Conservation (phyloP, 2,329 filamentous ascomycete species). For the Dendryphion nanum region DNA sequence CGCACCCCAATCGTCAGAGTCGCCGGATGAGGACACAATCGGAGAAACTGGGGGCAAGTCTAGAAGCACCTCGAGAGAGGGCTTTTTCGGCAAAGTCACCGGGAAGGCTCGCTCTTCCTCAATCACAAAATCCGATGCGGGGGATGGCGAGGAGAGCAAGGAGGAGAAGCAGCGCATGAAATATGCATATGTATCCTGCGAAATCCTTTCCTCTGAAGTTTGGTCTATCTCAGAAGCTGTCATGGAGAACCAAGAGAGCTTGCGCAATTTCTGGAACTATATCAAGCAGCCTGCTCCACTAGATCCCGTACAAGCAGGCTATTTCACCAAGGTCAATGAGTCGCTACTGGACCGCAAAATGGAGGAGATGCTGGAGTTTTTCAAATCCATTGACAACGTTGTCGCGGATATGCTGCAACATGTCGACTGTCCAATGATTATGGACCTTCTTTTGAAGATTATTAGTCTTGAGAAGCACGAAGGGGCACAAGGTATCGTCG, state of each 20-base stretch:
- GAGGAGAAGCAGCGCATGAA: slow-evolving; percentile 88
- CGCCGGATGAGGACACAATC: slow-evolving; percentile 31
- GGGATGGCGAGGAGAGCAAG: slow-evolving; percentile 62
- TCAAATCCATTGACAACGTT: slow-evolving; percentile 79
- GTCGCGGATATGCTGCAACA: slow-evolving; percentile 85
- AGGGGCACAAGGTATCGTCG: slow-evolving; percentile 86
- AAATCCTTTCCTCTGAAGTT: slow-evolving; percentile 91
- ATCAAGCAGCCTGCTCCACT: slow-evolving; percentile 79
- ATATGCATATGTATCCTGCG: slow-evolving; percentile 89
- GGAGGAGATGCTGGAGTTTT: slow-evolving; percentile 88
- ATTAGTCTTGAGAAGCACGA: slow-evolving; percentile 94
- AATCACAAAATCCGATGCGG: slow-evolving; percentile 40
- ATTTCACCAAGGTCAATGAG: slow-evolving; percentile 99
- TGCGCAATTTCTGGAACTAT: slow-evolving; percentile 89
- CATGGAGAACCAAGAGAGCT: slow-evolving; percentile 75
- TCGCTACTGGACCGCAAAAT: slow-evolving; percentile 97
- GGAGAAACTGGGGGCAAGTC: slow-evolving; percentile 48
- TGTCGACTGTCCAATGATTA: slow-evolving; percentile 96
- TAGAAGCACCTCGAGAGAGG: slow-evolving; percentile 29
- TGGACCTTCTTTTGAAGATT: slow-evolving; percentile 95
- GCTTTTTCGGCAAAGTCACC: slow-evolving; percentile 49
- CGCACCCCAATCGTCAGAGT: slow-evolving; percentile 61
- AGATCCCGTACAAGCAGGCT: slow-evolving; percentile 90
- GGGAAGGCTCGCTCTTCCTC: slow-evolving; percentile 45
- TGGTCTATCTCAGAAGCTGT: slow-evolving; percentile 95